These are phyloP conservation scores for Rubus idaeus DNA, from an alignment of 306 rosid species.

Conservation along the genomic window DNA sequence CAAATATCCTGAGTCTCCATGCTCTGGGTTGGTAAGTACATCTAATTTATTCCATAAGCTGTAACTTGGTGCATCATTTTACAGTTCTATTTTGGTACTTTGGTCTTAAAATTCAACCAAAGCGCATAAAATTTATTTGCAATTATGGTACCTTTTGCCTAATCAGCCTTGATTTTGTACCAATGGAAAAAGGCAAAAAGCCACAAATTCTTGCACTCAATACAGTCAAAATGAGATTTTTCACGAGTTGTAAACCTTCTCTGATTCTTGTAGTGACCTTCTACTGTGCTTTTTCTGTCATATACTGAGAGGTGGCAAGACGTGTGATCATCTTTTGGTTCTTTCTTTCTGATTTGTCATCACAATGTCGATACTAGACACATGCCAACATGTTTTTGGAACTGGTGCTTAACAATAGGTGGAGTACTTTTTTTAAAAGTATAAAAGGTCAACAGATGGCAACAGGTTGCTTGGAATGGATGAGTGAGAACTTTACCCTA, in stretches of 20 bases:
- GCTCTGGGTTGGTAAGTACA: constrained; percentile 57
- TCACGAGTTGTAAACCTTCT: neutral
- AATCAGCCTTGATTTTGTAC: neutral
- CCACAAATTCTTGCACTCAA: neutral
- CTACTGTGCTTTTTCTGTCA: neutral
- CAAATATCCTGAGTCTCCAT: constrained; percentile 34
- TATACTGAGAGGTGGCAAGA: neutral
- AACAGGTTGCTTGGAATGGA: neutral
- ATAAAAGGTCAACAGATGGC: neutral
- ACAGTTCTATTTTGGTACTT: neutral
- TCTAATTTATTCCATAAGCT: constrained; percentile 11
- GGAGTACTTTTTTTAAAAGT: neutral
- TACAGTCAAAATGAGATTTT: neutral
- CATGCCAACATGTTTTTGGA: neutral
- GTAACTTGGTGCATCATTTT: neutral
- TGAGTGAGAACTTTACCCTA: neutral
- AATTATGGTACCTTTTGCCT: neutral
- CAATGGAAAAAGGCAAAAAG: neutral
- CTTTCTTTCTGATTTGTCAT: neutral
- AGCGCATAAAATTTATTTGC: neutral
- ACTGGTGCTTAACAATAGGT: neutral
- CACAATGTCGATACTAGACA: neutral
- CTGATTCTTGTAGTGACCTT: neutral
- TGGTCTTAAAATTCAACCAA: neutral
- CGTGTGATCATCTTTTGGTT: neutral